Evolutionary conservation across 1,284 basidiomycete genomes (phyloP).

Genomic region (Microbotryomycetes sp.): DNA sequence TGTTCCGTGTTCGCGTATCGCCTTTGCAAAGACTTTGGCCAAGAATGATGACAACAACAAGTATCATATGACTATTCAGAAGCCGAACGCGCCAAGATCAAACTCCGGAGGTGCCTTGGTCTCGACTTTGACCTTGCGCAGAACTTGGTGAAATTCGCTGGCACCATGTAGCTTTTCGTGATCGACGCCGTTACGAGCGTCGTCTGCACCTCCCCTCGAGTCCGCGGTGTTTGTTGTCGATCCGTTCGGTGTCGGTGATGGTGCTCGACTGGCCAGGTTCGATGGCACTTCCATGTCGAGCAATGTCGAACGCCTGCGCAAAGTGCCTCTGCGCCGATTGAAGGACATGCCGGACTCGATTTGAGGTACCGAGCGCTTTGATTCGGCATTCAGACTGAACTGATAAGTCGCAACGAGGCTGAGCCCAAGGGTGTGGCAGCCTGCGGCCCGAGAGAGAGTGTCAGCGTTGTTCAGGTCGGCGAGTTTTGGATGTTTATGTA

Average conservation of each 20-base stretch:
- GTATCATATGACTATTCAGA: neutral
- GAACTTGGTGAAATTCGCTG: conserved; percentile 1
- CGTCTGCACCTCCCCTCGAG: no score
- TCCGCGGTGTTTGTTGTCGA: neutral
- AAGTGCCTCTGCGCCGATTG: neutral
- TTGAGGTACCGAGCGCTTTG: no score
- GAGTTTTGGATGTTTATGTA: conserved; percentile 43
- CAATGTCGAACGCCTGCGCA: conserved; percentile 3
- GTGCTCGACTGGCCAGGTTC: conserved; percentile 5
- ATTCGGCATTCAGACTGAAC: neutral
- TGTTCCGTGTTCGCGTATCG: neutral
- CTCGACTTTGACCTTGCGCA: neutral
- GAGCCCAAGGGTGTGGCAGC: conserved; percentile 84
- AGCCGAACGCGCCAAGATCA: conserved; percentile 1
- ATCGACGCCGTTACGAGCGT: no score
- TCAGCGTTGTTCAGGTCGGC: neutral
- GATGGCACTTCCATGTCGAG: conserved; percentile 7
- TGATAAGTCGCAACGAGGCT: conserved; percentile 57
- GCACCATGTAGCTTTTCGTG: no score
- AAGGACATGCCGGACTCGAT: neutral
- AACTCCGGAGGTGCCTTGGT: conserved; percentile 9
- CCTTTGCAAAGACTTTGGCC: no score
- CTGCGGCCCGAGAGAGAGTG: conserved; percentile 46
- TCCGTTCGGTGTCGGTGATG: neutral
- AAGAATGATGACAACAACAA: neutral